Conservation (phyloP, 139 green algal species). For the Bryopsis sp. region DNA sequence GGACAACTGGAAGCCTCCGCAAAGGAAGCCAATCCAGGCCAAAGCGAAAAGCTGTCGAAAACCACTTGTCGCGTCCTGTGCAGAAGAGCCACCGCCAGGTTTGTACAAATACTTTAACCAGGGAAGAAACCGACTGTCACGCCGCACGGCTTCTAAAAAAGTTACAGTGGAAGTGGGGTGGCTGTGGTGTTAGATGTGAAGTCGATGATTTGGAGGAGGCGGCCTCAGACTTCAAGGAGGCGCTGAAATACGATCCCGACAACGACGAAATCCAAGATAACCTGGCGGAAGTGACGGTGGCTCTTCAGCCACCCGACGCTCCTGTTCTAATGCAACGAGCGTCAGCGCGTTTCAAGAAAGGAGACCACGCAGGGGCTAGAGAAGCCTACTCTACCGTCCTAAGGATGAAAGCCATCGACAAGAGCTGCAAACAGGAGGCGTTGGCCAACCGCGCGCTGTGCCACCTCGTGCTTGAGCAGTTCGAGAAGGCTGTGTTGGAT, state of each 20-base stretch:
- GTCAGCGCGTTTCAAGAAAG: background rate
- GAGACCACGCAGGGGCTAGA: background rate
- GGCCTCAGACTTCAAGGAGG: background rate
- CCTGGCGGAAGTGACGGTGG: background rate
- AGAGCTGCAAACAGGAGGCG: background rate
- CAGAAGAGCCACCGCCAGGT: too few relatives aligned
- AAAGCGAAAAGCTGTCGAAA: too few relatives aligned
- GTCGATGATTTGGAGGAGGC: background rate
- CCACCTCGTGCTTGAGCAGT: background rate
- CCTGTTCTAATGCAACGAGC: background rate
- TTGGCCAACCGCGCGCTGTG: background rate
- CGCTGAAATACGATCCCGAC: background rate
- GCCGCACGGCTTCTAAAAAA: background rate
- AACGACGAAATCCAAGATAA: background rate
- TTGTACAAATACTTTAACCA: background rate
- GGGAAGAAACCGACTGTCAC: background rate
- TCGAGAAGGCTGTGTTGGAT: background rate
- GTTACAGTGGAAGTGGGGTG: slow-evolving; percentile 4
- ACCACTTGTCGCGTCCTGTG: too few relatives aligned
- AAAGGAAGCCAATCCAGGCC: too few relatives aligned
- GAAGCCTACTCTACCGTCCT: too few relatives aligned
- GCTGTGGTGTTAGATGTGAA: slow-evolving; percentile 17
- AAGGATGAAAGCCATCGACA: background rate
- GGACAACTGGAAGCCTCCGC: too few relatives aligned
- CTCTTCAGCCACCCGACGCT: background rate